Evolutionary conservation across 139 green algal genomes (phyloP), one percentile per base, ranked within the genome.

Genomic region (Micromonas pusilla): DNA sequence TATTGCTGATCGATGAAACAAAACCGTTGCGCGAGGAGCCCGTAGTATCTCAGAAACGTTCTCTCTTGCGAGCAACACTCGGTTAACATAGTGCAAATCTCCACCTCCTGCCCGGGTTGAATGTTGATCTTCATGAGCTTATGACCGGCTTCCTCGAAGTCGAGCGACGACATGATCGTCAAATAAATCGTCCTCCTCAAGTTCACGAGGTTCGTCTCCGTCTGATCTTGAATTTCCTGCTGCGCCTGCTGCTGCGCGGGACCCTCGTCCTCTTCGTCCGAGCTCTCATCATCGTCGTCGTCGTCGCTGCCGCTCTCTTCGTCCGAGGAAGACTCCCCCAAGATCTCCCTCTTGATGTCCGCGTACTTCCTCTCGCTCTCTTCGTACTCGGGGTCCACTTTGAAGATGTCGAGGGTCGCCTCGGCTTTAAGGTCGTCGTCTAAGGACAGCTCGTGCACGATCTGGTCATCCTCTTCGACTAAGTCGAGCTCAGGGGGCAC

Each of bases 131-230:
- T 97, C 80, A 98, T 88, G 81, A 99, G 90, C 86, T 99, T 99
- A 88, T 99, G 95, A 1, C 95, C 95, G n/a, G 93, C 92, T 88
- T 99, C 95, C 87, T 99, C 95, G 85, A 98, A 99, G 85, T 97
- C 91, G 66, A 98, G 81, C 2, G 86, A 90, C 2, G 83, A 91
- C 95, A 99, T 99, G 85, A 99, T 97, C 52, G 95, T 98, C 25
- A 99, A 87, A 86, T 99, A 99, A 83, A 99, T 98, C 52, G 95
- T 98, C 32, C 95, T 92, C 39, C 95, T 80, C 83, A 99, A 86
- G 86, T 98, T 98, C 63, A 98, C 92, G 9, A 80, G 78, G 84
- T 84, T 73, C 13, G 74, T 79, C 30, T 73, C 78, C 1, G 78
- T 83, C 26, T 52, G 39, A 28, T 83, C 78, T 63, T 81, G 21